A percentile compares a stretch with the other conserved stretches of the same genome.
phyloP scores from a whole-genome alignment of 1,284 basidiomycete species.

The Coniophora puteana region DNA sequence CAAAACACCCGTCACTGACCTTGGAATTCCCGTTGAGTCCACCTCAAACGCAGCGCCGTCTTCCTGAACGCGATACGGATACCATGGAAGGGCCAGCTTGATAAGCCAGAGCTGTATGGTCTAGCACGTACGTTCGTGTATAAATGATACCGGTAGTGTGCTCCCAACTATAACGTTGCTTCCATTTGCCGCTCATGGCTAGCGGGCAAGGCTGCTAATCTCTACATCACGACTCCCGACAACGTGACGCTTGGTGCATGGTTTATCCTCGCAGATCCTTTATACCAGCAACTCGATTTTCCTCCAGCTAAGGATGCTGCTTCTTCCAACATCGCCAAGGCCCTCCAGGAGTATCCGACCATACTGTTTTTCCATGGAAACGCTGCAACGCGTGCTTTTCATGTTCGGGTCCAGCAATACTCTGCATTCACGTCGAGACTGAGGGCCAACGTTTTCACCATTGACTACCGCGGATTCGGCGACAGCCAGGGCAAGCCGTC shows the following conservation, averaged over 20 bases:
- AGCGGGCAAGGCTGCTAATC: constrained; percentile 80
- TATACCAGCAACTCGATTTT: constrained; percentile 49
- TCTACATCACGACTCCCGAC: constrained; percentile 71
- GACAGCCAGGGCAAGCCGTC: constrained; percentile 81
- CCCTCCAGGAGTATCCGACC: constrained; percentile 64
- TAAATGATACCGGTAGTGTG: background rate
- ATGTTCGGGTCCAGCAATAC: constrained; percentile 63
- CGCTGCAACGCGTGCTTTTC: constrained; percentile 70
- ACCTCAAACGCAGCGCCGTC: constrained; percentile 45
- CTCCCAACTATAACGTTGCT: constrained; percentile 3
- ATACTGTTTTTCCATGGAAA: constrained; percentile 92
- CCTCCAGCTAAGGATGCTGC: constrained; percentile 29
- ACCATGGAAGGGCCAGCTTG: constrained; percentile 63
- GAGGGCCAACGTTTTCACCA: constrained; percentile 73
- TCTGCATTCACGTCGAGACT: constrained; percentile 58
- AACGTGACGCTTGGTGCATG: constrained; percentile 83
- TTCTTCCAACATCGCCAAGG: constrained; percentile 32
- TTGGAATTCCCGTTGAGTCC: constrained; percentile 7
- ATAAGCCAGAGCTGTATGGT: constrained; percentile 72
- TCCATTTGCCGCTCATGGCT: constrained; percentile 2
- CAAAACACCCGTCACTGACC: constrained; percentile 10
- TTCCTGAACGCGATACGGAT: constrained; percentile 70
- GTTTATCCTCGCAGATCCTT: constrained; percentile 78
- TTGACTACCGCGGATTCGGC: constrained; percentile 92
- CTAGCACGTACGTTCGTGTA: constrained; percentile 65